Base-by-base conservation (phyloP, 1,284 basidiomycete species). In the Malassezia globosa region DNA sequence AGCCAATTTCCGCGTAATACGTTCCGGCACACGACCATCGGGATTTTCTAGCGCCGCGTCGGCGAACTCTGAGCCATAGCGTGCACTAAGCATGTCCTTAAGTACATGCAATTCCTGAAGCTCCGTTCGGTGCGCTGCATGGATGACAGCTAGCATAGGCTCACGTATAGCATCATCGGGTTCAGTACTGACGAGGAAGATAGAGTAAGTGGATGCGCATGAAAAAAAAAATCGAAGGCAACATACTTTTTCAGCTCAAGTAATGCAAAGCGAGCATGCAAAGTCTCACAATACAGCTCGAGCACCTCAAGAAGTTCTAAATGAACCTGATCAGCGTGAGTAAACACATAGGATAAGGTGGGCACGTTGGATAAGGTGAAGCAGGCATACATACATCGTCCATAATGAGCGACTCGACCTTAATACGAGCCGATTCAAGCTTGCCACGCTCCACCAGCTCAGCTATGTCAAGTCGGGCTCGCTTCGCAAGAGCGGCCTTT, bases 31-130 rank as follows among this genome's bases (percentile, higher is more conserved):
- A 72, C 82, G 82, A n/a, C 74, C 75, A 60, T 83, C 80, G 40
- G 76, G 77, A 72, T 89, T 89, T 64, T 89, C 87, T 79, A 87
- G 85, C 1, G 83, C 81, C 18, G 77, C 80, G 21, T 80, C 62
- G 10, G 85, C 79, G 64, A 84, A 89, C 19, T 92, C 87, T 18
- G 87, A 79, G 13, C 87, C 85, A 65, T 81, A 90, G 73, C 87
- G 94, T 73, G 89, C 84, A 83, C 92, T 86, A 48, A 97, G 79
- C 70, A 95, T 81, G 68, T 96, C 89, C 35, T 90, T 81, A 33
- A 96, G 75, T 29, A 87, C 76, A 61, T 94, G 87, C 27, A 97
- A 79, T 72, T 97, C 92, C 83, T 71, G 48, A 7, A 72, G 42
- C 51, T 74, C 73, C 18, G 87, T 90, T 55, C 86, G 78, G 18